These are phyloP conservation scores for Globisporangium nunn DNA, from an alignment of 352 stramenopile species.

Conservation along the genomic window DNA sequence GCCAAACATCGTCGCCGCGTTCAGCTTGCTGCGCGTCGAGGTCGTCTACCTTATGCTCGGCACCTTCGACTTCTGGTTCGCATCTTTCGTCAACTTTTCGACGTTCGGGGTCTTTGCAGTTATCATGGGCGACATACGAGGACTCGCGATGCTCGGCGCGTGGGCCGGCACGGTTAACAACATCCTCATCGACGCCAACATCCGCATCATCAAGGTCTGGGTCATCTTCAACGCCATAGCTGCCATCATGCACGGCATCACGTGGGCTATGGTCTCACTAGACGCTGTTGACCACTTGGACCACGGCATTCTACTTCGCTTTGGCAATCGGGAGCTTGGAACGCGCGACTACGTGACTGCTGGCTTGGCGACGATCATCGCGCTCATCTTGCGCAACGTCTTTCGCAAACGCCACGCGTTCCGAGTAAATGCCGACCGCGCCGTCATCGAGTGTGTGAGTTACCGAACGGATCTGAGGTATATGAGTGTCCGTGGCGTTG, in stretches of 20 bases:
- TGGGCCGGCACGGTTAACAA: slow-evolving; percentile 4
- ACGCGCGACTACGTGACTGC: background rate
- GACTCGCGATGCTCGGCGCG: background rate
- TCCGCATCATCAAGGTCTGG: slow-evolving; percentile 2
- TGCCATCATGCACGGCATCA: background rate
- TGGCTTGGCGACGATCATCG: background rate
- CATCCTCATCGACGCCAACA: slow-evolving; percentile 5
- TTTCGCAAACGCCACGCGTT: slow-evolving; percentile 4
- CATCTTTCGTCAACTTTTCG: background rate
- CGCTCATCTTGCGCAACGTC: slow-evolving; percentile 1
- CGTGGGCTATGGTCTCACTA: background rate
- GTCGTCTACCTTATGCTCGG: background rate
- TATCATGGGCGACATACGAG: slow-evolving; percentile 3
- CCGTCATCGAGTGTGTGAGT: slow-evolving; percentile 5
- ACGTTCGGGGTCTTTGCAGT: slow-evolving; percentile 1
- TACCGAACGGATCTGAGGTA: slow-evolving; percentile 5
- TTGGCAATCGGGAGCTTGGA: background rate
- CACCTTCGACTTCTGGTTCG: slow-evolving; percentile 9
- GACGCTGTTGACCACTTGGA: background rate
- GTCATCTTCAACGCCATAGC: slow-evolving; percentile 2
- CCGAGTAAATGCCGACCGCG: background rate
- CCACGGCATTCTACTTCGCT: background rate
- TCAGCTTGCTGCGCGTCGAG: background rate
- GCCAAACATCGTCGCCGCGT: background rate
- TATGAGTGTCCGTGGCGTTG: background rate